Base-by-base conservation (phyloP, 345 rosid genomes). In the Nephelium lappaceum region DNA sequence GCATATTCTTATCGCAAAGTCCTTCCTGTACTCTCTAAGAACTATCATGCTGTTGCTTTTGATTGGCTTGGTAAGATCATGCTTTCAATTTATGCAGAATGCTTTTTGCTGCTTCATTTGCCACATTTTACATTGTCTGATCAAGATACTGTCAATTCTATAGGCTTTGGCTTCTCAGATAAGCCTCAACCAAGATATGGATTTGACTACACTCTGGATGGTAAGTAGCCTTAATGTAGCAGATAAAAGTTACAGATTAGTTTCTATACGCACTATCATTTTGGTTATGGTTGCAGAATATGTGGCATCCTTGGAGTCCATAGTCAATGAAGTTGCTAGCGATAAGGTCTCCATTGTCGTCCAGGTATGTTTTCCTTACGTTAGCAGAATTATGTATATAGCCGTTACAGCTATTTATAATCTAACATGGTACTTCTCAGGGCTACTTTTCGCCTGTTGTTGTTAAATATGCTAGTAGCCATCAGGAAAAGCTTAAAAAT, bases 101-200 rank as follows among this genome's bases (percentile, higher is more conserved):
- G 63, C 63, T 58, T 18, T 57, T 19, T 60, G 41, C 21, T 65
- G 63, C 71, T 76, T 65, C 5, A 39, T 2, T 66, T 57, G 61
- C 24, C 8, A 31, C 47, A 11, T 65, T 77, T 18, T 57, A 61
- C 27, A 6, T 45, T 43, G 16, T 71, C 43, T 75, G 65, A 21
- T 67, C 21, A 23, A 15, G 38, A 24, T 31, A n/a, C 25, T 69
- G 23, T 27, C 24, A 71, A 53, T 75, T 53, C 45, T 25, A 31
- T 86, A 93, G 99, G 99, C 71, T 95, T 95, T 80, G 98, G 97
- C 31, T 95, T 95, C 86, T 95, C 99, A n/a, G 97, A 95, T 79
- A 95, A 93, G 83, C 99, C 99, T 79, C 99, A 95, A 84, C 90
- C 97, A 8, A 87, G 88, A 86, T 91, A 95, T 81, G 98, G 99